These are phyloP conservation scores for Nasturtium officinale DNA, from an alignment of 345 rosid genomes.

Conservation along the genomic window DNA sequence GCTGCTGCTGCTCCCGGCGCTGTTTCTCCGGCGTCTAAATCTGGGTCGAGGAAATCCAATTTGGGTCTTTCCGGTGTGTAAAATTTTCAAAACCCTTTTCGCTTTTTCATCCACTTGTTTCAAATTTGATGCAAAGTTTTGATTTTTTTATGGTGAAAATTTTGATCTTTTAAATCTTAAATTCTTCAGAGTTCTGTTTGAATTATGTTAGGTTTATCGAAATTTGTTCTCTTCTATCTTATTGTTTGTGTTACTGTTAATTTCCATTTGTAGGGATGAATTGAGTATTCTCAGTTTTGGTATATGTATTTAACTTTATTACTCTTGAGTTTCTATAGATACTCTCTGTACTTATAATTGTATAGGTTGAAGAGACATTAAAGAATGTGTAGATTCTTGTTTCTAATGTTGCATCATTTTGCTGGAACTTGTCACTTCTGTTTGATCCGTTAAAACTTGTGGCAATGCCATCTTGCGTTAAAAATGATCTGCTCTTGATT, in stretches of 20 bases:
- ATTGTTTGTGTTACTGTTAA: conserved; percentile 4
- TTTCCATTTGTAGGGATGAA: background rate
- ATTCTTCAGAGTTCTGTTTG: background rate
- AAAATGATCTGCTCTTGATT: background rate
- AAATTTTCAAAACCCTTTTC: conserved; percentile 32
- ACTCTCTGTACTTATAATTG: conserved; percentile 6
- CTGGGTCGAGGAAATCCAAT: conserved; percentile 48
- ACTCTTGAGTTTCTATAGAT: background rate
- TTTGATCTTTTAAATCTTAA: background rate
- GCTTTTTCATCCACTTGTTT: background rate
- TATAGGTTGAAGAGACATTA: background rate
- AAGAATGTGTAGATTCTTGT: background rate
- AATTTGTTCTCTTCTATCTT: background rate
- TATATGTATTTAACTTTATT: background rate
- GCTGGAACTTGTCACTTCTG: background rate
- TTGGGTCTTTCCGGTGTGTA: conserved; percentile 49
- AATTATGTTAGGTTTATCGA: background rate
- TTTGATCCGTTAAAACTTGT: background rate
- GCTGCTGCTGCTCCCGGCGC: conserved; percentile 33
- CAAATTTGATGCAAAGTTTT: conserved; percentile 6
- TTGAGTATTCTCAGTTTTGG: background rate
- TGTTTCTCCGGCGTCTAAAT: conserved; percentile 30
- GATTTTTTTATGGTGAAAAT: background rate
- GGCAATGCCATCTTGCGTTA: background rate
- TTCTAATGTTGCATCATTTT: background rate